phyloP scores from a whole-genome alignment of 1,284 basidiomycete species.

The Inonotus hispidus region DNA sequence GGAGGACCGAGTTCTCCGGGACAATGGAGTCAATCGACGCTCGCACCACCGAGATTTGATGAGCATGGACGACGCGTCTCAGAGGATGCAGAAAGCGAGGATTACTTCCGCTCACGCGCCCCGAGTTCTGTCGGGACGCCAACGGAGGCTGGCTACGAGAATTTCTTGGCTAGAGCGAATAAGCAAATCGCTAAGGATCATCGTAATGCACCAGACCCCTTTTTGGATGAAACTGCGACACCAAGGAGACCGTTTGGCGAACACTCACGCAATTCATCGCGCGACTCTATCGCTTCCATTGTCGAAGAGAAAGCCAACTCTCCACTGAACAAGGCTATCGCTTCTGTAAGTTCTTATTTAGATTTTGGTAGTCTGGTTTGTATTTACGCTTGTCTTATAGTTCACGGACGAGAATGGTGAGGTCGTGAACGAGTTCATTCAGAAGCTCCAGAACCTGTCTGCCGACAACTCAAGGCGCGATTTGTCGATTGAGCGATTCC shows the following conservation, averaged over 20 bases:
- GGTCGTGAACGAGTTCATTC: conserved; percentile 83
- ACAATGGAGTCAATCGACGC: conserved; percentile 50
- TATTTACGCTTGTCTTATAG: conserved; percentile 31
- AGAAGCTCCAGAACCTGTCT: conserved; percentile 73
- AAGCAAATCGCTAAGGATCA: conserved; percentile 74
- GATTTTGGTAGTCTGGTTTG: conserved; percentile 8
- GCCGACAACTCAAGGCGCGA: conserved; percentile 87
- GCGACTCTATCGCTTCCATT: conserved; percentile 84
- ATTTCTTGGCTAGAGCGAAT: conserved; percentile 84
- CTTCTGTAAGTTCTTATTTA: conserved; percentile 52
- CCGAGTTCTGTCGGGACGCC: conserved; percentile 19
- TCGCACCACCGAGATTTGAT: conserved; percentile 26
- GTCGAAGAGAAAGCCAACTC: conserved; percentile 87
- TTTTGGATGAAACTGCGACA: conserved; percentile 53
- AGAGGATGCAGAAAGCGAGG: conserved; percentile 42
- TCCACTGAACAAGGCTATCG: conserved; percentile 88
- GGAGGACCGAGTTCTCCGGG: conserved; percentile 42
- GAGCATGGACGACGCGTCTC: conserved; percentile 24
- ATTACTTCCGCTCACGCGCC: conserved; percentile 38
- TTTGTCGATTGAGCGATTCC: conserved; percentile 85
- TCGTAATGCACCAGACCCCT: conserved; percentile 74
- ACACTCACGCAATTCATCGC: conserved; percentile 77
- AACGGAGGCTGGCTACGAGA: conserved; percentile 47
- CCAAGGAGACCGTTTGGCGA: conserved; percentile 72
- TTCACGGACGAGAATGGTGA: conserved; percentile 92